Evolutionary conservation across 129 eudicot genomes (phyloP).

Genomic region (Daucus carota): DH1_v3.0 NC_030381.2:50796501-50797000

Average conservation of each 20-base stretch:
- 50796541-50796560: constrained; percentile 20
- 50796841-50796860: constrained; percentile 95
- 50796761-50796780: constrained; percentile 77
- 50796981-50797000: constrained; percentile 95
- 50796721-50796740: constrained; percentile 39
- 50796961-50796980: constrained; percentile 94
- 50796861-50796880: constrained; percentile 84
- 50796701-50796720: background rate
- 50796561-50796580: background rate
- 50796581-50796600: constrained; percentile 15
- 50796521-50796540: constrained; percentile 25
- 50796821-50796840: constrained; percentile 73
- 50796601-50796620: constrained; percentile 23
- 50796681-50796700: background rate
- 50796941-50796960: constrained; percentile 91
- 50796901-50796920: constrained; percentile 87
- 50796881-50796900: constrained; percentile 76
- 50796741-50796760: constrained; percentile 89
- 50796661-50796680: constrained; percentile 4
- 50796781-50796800: constrained; percentile 99
- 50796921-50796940: constrained; percentile 96
- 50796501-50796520: constrained; percentile 4
- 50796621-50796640: constrained; percentile 4
- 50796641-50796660: background rate
- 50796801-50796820: constrained; percentile 72